Base-by-base conservation (phyloP, 2,329 filamentous ascomycete species). In the Tolypocladium nubicola region DNA sequence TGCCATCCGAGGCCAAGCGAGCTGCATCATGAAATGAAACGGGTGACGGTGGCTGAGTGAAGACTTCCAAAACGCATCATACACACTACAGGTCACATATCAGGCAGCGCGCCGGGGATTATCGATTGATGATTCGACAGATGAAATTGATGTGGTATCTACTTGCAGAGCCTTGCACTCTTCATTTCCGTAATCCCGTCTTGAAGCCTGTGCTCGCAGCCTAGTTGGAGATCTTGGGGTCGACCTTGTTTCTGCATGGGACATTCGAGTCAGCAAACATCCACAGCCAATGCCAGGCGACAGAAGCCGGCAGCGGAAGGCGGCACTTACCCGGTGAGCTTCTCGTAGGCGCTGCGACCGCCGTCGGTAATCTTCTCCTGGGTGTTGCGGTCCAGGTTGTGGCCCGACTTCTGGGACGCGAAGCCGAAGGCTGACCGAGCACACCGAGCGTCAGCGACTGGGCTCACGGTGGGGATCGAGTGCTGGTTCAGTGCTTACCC, bases 331-430 rank as follows among this genome's bases (percentile, higher is more conserved):
- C 73, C 73, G 54, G 72, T 65, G 3, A 58, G 41, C 65, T 73
- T 74, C 61, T 75, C 72, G 21, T 68, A 75, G 26, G 64, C 57
- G 39, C 21, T 41, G 50, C 73, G 73, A 8, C 62, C 67, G n/a
- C 61, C 64, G 54, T 75, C 73, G 54, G 70, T 72, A 35, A 72
- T 69, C 69, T 75, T 74, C 65, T 75, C 73, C 40, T 71, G 65
- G 21, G 69, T 71, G 16, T 66, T 58, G 52, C 61, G 63, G 59
- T 67, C 60, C 21, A 75, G 56, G 65, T 71, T 67, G 57, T 67
- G 62, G 56, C 73, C 73, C 1, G 65, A 62, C 66, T 73, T 73
- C 58, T 71, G 67, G 61, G 67, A 59, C 30, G 40, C 64, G 54
- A 63, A 61, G 52, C 59, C 62, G 43, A 72, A 68, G 35, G 64